Conservation (phyloP, 768 basidiomycete genomes). For the Pholiota molesta region DNA sequence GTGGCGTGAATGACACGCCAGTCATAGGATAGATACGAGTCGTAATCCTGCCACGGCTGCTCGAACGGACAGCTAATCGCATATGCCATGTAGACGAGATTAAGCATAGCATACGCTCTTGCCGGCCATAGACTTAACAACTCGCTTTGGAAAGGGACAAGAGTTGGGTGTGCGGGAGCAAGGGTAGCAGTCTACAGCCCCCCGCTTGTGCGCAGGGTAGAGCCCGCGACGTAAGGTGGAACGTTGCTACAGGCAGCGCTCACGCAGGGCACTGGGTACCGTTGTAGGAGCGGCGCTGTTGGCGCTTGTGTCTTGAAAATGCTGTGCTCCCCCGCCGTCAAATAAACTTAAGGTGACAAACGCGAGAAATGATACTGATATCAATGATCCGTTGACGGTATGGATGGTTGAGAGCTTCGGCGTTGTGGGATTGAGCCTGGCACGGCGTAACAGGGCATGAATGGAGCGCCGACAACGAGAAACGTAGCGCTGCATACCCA, state of each 20-base stretch:
- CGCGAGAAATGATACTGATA: not conserved
- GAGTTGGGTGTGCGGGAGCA: not conserved
- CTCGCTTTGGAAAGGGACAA: not conserved
- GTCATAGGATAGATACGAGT: not conserved
- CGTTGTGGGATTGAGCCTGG: not conserved
- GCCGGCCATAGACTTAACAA: not conserved
- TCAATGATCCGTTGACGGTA: not conserved
- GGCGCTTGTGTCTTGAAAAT: not conserved
- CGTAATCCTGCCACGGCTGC: not conserved
- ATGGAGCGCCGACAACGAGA: not conserved
- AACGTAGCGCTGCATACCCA: not conserved
- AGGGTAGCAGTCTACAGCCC: not conserved
- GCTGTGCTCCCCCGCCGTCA: not conserved
- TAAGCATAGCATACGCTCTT: not conserved
- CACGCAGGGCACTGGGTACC: no score
- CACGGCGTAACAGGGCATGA: not conserved
- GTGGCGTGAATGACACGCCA: not conserved
- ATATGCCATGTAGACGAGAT: not conserved
- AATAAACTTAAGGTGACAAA: not conserved
- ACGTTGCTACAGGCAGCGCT: constrained; percentile 7
- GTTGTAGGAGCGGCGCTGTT: not conserved
- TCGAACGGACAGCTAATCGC: not conserved
- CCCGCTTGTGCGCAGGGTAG: not conserved
- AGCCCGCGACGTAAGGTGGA: no score
- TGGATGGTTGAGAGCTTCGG: not conserved